Base-by-base conservation (phyloP, 2,329 filamentous ascomycete species). In the Colletotrichum orchidophilum region DNA sequence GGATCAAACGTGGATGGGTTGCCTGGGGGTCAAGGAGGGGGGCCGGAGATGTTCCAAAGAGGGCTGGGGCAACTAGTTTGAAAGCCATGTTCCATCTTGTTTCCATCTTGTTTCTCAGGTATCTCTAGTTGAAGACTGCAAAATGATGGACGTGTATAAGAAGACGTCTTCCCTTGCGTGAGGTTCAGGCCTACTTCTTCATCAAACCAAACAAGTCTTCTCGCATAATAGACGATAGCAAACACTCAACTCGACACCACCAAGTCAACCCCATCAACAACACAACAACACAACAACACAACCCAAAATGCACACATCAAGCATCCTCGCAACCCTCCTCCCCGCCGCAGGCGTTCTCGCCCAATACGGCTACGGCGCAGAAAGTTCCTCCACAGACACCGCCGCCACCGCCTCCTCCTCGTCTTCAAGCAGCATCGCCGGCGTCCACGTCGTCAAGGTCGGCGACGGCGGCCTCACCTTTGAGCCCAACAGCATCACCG, bases 401-500 rank as follows among this genome's bases (percentile, higher is more conserved):
- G 24, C 70, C 66, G 49, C 65, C 26, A 21, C 62, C 31, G 39
- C 70, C 26, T 24, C 58, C 31, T 33, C 58, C 8, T 29, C 58
- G 1, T 62, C 63, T 18, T 11, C 46, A 50, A 35, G 54, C 18
- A 24, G 27, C 60, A 35, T 62, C 52, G 29, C 27, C 57, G 55
- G 42, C n/a, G 55, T 68, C 46, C 72, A 74, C 66, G 63, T 73
- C 63, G 73, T 74, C 63, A 72, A 80, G 79, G 29, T 77, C 78
- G 26, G 75, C 60, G 26, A 79, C 74, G 6, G 73, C 73, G 73
- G 78, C 13, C 77, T 90, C 35, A 81, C 77, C 26, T 91, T 88
- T 78, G 82, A 78, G 12, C 90, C 90, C 9, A 80, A 86, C 67
- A 83, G 83, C 63, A 75, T 91, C 69, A 79, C 80, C 21, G 90